These are phyloP conservation scores for Ilyonectria robusta DNA, from an alignment of 2,329 filamentous ascomycete genomes.

Conservation along the genomic window DNA sequence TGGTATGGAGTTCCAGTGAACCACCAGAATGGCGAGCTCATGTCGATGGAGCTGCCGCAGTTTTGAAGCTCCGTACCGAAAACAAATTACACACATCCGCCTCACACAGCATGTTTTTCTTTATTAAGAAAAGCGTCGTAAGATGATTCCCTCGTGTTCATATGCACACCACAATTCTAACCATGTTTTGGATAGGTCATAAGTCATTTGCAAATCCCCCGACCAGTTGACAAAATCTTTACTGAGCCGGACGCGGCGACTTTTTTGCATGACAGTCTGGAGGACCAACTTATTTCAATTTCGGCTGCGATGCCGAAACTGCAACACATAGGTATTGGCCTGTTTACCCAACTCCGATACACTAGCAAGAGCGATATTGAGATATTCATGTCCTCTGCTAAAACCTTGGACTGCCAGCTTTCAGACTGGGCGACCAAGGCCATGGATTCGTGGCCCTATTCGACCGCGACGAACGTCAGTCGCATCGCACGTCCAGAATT, in stretches of 20 bases:
- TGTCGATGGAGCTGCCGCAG: slow-evolving; percentile 21
- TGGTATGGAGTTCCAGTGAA: slow-evolving; percentile 5
- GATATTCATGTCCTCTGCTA: background rate
- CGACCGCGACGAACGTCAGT: background rate
- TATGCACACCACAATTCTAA: background rate
- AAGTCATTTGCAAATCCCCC: slow-evolving; percentile 16
- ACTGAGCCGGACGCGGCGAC: background rate
- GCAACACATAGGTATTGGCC: background rate
- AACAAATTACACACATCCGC: slow-evolving; percentile 2
- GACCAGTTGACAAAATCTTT: slow-evolving; percentile 6
- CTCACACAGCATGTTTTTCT: slow-evolving; percentile 27
- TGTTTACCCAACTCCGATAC: background rate
- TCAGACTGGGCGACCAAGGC: background rate
- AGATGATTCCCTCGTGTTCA: background rate
- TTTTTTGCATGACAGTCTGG: background rate
- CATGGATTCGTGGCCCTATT: slow-evolving; percentile 1
- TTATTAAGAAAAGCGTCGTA: slow-evolving; percentile 29
- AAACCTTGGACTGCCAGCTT: background rate
- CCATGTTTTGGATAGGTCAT: background rate
- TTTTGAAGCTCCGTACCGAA: background rate
- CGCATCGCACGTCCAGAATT: background rate
- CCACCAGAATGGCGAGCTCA: slow-evolving; percentile 22
- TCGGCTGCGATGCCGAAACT: slow-evolving; percentile 6
- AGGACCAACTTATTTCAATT: slow-evolving; percentile 4
- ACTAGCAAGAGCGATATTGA: background rate